Percentiles rank a stretch among this genome's conserved stretches.
phyloP scores from a whole-genome alignment of 1,139 yeast species.

The Nakaseomyces delphensis region DNA sequence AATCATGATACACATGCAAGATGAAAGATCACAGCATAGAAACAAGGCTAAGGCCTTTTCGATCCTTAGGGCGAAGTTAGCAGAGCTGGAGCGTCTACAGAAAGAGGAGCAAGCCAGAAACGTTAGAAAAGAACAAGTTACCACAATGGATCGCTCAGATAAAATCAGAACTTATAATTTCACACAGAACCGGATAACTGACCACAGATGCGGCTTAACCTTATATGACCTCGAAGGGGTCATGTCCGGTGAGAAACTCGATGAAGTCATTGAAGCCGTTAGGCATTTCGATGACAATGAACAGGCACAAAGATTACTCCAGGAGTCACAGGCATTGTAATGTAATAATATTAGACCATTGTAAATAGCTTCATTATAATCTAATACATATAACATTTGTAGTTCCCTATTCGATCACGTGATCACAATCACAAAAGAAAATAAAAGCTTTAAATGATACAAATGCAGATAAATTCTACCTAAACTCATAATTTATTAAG shows the following conservation, averaged over 20 bases:
- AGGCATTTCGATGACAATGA: constrained; percentile 41
- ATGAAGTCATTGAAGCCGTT: constrained; percentile 51
- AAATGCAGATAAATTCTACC: too few relatives aligned
- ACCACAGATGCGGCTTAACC: constrained; percentile 79
- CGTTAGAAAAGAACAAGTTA: constrained; percentile 73
- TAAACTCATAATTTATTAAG: background rate
- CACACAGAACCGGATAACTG: constrained; percentile 88
- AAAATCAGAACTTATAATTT: constrained; percentile 89
- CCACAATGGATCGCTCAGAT: constrained; percentile 84
- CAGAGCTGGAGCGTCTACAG: constrained; percentile 65
- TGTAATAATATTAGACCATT: background rate
- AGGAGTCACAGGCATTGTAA: background rate
- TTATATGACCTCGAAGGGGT: constrained; percentile 75
- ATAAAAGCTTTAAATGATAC: background rate
- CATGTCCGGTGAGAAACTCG: constrained; percentile 62
- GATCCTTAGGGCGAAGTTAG: constrained; percentile 71
- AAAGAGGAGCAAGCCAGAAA: constrained; percentile 57
- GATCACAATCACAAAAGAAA: background rate
- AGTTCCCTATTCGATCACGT: background rate
- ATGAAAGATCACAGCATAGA: constrained; percentile 88
- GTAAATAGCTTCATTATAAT: background rate
- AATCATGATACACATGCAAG: constrained; percentile 81
- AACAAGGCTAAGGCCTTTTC: constrained; percentile 93
- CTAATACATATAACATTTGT: background rate
- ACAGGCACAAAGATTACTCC: constrained; percentile 32